Evolutionary conservation across 495 filamentous ascomycete species (phyloP), one percentile per base, ranked within the genome.

Genomic region (Bryoglossum gracile): DNA sequence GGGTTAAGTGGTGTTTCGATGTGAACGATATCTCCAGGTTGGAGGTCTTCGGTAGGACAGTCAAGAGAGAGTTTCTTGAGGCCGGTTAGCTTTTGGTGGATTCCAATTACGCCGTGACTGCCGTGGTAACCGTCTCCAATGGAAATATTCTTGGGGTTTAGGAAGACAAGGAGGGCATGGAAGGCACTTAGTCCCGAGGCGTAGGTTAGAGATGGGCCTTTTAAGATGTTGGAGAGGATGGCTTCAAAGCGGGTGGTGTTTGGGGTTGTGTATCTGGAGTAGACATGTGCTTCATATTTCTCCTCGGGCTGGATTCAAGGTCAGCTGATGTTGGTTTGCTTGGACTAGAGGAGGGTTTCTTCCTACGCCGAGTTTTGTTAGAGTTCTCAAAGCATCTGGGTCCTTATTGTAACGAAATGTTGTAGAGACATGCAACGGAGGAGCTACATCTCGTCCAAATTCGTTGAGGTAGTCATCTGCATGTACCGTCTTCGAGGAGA

Each of bases 1-100:
- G 92, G 92, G 65, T 98, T 96, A 17, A 95, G 65, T 0, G 92
- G 92, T 1, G 89, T 95, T 64, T 97, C 92, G 30, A 98, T 68
- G 63, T 94, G 89, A 30, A 98, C 77, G 6, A 96, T 69, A 64
- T 98, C 92, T 13, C 91, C 92, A 1, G 71, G 61, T 11, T 74
- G 66, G 8, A 90, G 72, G 14, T 74, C 65, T 25, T 73, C 67
- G 2, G 72, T 64, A 0, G 70, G 47, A 36, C 78, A 82, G 57
- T 84, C 72, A 9, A 92, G 73, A 1, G 71, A 65, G 9, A 95
- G 69, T 38, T 81, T 73, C 50, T 80, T 61, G 16, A 89, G 73
- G 0, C 82, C 82, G 17, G 78, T 86, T 14, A 95, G 74, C 51
- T 82, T 82, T 49, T 70, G 58, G 47, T 91, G 72, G 39, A 98